Percentiles rank a stretch among this genome's conserved stretches.
phyloP scores from a whole-genome alignment of 2,329 filamentous ascomycete genomes.

The Capronia americana region DNA sequence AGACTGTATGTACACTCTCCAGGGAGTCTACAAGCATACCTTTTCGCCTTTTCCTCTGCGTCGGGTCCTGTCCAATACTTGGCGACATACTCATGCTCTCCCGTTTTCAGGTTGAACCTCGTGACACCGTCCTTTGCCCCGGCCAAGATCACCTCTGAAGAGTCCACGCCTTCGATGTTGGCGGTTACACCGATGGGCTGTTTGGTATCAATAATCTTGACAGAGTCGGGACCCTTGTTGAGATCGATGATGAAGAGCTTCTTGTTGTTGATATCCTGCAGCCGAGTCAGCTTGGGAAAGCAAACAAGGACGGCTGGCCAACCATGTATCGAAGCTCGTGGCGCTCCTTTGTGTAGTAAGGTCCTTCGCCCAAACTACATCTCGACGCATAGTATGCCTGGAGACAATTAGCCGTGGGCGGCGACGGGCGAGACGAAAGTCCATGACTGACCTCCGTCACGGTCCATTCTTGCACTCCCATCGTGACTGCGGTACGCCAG shows the following conservation, averaged over 20 bases:
- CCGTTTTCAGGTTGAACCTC: constrained; percentile 70
- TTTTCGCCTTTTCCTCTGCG: constrained; percentile 53
- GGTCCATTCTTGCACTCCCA: constrained; percentile 52
- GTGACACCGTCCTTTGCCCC: constrained; percentile 83
- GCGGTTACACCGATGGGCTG: constrained; percentile 72
- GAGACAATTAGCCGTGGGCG: background rate
- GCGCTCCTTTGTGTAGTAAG: constrained; percentile 47
- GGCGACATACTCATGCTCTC: constrained; percentile 62
- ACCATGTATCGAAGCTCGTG: constrained; percentile 52
- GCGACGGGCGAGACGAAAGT: background rate
- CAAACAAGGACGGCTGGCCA: background rate
- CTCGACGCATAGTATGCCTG: constrained; percentile 43
- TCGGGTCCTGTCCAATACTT: constrained; percentile 62
- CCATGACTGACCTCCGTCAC: constrained; percentile 50
- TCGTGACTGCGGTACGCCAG: constrained; percentile 11
- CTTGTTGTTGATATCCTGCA: constrained; percentile 76
- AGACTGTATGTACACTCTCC: background rate
- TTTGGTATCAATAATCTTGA: constrained; percentile 63
- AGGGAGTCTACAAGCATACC: constrained; percentile 44
- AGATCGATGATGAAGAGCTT: constrained; percentile 76
- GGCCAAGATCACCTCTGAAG: constrained; percentile 71
- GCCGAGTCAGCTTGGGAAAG: constrained; percentile 66
- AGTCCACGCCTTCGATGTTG: constrained; percentile 70
- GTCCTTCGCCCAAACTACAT: constrained; percentile 51
- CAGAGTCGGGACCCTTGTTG: constrained; percentile 64